phyloP scores from a whole-genome alignment of 2,329 filamentous ascomycete species.

The Fusarium sororula region DNA sequence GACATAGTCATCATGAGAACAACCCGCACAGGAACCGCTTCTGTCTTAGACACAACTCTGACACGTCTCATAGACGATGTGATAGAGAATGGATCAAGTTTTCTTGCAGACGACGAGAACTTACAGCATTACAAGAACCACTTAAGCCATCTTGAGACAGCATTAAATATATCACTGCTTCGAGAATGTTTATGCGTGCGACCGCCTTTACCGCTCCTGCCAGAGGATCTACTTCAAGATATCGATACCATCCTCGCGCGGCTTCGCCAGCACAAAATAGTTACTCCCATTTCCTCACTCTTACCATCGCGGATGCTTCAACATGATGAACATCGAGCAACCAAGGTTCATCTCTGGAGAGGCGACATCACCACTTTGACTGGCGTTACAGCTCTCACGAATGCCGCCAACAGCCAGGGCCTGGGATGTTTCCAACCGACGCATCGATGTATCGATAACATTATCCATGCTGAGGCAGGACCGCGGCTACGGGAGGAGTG shows the following conservation, averaged over 20 bases:
- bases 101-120: background rate
- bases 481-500: constrained; percentile 33
- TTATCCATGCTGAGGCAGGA: constrained; percentile 34
- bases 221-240: background rate
- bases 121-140: constrained; percentile 25
- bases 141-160: constrained; percentile 23
- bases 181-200: constrained; percentile 28
- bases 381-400: constrained; percentile 30
- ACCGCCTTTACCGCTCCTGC: constrained; percentile 5
- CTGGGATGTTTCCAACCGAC: constrained; percentile 38
- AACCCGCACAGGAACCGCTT: background rate
- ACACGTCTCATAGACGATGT: constrained; percentile 22
- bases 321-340: background rate
- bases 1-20: background rate
- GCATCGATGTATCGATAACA: constrained; percentile 39
- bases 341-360: constrained; percentile 20
- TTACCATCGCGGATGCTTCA: background rate
- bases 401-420: constrained; percentile 33
- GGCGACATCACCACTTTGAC: constrained; percentile 36
- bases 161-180: constrained; percentile 18
- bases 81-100: background rate
- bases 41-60: background rate
- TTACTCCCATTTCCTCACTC: background rate
- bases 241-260: constrained; percentile 23
- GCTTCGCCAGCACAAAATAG: background rate